Evolutionary conservation across 169 alveolate species (phyloP), one percentile per base, ranked within the genome.

Genomic region (Ichthyophthirius multifiliis): DNA sequence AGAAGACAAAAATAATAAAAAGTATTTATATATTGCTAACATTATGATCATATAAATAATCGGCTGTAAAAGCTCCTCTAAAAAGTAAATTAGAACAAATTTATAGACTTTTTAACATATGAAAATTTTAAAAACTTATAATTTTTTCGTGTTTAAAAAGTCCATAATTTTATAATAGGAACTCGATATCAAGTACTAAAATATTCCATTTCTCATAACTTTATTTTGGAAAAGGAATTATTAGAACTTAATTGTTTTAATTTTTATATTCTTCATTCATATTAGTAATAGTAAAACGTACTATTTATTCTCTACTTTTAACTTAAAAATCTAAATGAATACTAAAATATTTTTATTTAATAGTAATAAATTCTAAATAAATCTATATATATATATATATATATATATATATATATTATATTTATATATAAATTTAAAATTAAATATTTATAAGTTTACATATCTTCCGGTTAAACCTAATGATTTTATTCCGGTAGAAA

Each of bases 201-300:
- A 87, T 86, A 15, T 86, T 86, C 94, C 93, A 94, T 79, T 67
- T 84, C 20, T 83, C 75, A 27, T 84, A 39, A 41, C 89, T 88
- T 39, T 88, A 47, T 9, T 48, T 48, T 7, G 85, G 90, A 41
- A 83, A 67, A 43, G 95, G 86, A 3, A 85, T 78, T 39, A 81
- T 44, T 15, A 85, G 41, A 6, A 77, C 93, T 34, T 81, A 65
- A 6, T 74, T 83, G 37, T 77, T 79, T 18, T 90, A 43, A 31
- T 88, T 91, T 39, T 89, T 89, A 55, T 89, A 83, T 55, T 87
- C 83, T 48, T 89, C 90, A 75, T 75, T 87, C 62, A 94, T 65
- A 81, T 94, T 94, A 34, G 92, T 75, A 41, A 94, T 46, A n/a
- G 94, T 83, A 67, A 92, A 47, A 75, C 96, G 87, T 31, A 92